Base-by-base conservation (phyloP, 495 filamentous ascomycete genomes). In the Tuber borchii region DNA sequence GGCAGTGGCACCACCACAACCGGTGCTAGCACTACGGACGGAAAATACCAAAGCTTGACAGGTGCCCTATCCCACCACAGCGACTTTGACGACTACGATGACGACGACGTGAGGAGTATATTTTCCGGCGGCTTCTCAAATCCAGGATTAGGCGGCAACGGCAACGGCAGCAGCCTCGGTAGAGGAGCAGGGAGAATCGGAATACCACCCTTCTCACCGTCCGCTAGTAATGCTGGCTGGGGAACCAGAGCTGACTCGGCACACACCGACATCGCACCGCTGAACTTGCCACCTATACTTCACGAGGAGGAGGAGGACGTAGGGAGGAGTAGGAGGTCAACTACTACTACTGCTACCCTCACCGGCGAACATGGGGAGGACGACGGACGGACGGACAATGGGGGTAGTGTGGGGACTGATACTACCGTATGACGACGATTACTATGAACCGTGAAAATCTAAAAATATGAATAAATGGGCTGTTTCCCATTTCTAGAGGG, bases 121-220 rank as follows among this genome's bases (percentile, higher is more conserved):
- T 83, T 83, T 71, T 82, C 80, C 71, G 81, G 81, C 14, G 78
- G 80, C 14, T 83, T 83, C 82, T 76, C 80, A 48, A 82, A 75
- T 70, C 75, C 75, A 26, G 78, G 73, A 39, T 51, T 71, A 68
- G 70, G 75, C 70, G 75, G 73, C 42, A 79, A 73, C 73, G 75
- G 69, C 74, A 65, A 65, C 34, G 56, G 56, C 56, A 31, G 14
- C n/a, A n/a, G 56, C 56, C 56, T 65, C 26, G 56, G 56, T 0
- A 65, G 56, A 65, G 75, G 75, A 44, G 78, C 76, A 76, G 76
- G 76, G 78, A 79, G 78, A 71, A 51, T 75, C 75, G 78, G 78
- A 79, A 79, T 79, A 71, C 78, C 78, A 70, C 78, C 78, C 40
- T 79, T 79, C 69, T 77, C 79, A 20, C 75, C 75, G 56, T 77